These are phyloP conservation scores for Diplocarpon rosae DNA, from an alignment of 2,329 filamentous ascomycete genomes.

Conservation along the genomic window DNA sequence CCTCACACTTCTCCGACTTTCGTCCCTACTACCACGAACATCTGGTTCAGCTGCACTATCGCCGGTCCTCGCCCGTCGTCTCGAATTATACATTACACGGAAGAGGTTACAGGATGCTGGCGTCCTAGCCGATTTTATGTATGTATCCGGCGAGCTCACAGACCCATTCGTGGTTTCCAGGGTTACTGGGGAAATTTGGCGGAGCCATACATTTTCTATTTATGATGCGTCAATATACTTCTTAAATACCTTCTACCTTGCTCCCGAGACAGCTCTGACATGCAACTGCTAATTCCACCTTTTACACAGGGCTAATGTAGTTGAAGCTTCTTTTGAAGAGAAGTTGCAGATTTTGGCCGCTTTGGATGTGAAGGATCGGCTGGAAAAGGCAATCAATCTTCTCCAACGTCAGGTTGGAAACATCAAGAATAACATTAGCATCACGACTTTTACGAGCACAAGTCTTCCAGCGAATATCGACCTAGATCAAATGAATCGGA, in stretches of 20 bases:
- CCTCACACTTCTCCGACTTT: conserved; percentile 71
- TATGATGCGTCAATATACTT: too few species aligned
- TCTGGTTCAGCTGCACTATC: conserved; percentile 57
- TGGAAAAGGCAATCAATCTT: conserved; percentile 74
- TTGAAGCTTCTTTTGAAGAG: conserved; percentile 81
- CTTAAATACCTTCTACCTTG: too few species aligned
- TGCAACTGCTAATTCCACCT: too few species aligned
- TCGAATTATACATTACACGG: conserved; percentile 78
- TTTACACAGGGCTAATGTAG: conserved; percentile 52
- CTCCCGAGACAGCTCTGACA: too few species aligned
- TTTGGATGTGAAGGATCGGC: conserved; percentile 63
- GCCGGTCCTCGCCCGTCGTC: conserved; percentile 71
- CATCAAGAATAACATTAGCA: conserved; percentile 79
- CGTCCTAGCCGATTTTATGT: conserved; percentile 85
- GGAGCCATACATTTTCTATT: too few species aligned
- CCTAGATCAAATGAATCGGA: conserved; percentile 40
- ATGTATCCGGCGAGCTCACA: too few species aligned
- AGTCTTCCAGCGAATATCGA: conserved; percentile 49
- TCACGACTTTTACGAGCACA: conserved; percentile 65
- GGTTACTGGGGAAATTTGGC: too few species aligned
- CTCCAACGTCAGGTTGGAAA: conserved; percentile 70
- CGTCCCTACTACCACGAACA: conserved; percentile 67
- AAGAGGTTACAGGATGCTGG: conserved; percentile 78
- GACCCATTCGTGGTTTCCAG: too few species aligned
- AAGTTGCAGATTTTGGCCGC: conserved; percentile 81